Evolutionary conservation across 148 eudicot genomes (phyloP).

Genomic region (Camellia granthamiana): DNA sequence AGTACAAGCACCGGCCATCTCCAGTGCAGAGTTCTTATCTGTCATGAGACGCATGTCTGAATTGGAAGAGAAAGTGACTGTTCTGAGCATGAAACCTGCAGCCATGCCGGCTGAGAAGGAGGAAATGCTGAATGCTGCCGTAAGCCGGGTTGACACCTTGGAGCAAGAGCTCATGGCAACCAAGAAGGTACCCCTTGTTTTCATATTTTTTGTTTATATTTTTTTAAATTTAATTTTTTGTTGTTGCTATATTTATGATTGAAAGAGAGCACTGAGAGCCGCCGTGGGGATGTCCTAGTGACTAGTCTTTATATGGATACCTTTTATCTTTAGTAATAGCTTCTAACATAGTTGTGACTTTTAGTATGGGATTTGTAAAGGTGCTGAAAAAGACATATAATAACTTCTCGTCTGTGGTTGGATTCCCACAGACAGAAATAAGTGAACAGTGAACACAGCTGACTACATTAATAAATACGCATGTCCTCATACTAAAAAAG

Average conservation of each 20-base stretch:
- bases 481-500: not conserved
- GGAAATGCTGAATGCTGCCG: constrained; percentile 69
- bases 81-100: constrained; percentile 48
- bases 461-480: not conserved
- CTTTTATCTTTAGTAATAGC: not conserved
- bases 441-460: not conserved
- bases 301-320: not conserved
- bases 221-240: too few species aligned
- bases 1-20: constrained; percentile 36
- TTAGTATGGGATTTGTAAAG: not conserved
- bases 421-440: not conserved
- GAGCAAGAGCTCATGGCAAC: constrained; percentile 78
- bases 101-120: constrained; percentile 85
- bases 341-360: not conserved
- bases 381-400: not conserved
- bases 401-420: not conserved
- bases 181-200: constrained; percentile 51
- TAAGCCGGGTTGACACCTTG: constrained; percentile 55
- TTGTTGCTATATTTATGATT: not conserved
- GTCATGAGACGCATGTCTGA: constrained; percentile 84
- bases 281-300: not conserved
- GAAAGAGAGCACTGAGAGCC: not conserved
- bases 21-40: constrained; percentile 51
- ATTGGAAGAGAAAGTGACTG: constrained; percentile 70
- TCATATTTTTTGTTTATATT: not conserved